Evolutionary conservation across 2,329 filamentous ascomycete species (phyloP), one percentile per base, ranked within the genome.

Genomic region (Xylaria polymorpha): DNA sequence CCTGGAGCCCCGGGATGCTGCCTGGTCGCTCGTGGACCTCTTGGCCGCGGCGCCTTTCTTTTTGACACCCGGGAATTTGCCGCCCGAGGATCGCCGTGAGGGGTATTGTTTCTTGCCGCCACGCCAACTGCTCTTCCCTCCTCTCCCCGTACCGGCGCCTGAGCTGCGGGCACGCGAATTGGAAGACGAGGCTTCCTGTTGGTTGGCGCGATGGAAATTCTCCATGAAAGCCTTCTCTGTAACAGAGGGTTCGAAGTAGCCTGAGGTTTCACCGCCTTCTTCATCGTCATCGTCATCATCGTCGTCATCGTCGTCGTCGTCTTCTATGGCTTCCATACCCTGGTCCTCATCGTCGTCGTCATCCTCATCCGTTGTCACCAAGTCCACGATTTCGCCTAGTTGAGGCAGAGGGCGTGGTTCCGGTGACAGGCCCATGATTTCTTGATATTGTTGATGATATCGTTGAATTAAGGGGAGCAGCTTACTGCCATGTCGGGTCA

Each of bases 381-480:
- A 80, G 71, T 90, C 85, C 35, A 90, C 87, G 14, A 75, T 69
- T 29, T 73, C 65, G 39, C 69, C 71, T 3, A 70, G 35, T 5
- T 64, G 68, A 59, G 70, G 64, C 25, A 69, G 32, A 29, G 67
- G 29, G 32, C 58, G 43, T 35, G 68, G 41, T 44, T 60, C 59
- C 61, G 60, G 69, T 64, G 25, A 71, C 66, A 39, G 25, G n/a
- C 80, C 81, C 81, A 85, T 85, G 74, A 88, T 86, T 55, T 85
- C 83, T 39, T 79, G 78, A 72, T 88, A 90, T 46, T 81, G 80
- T 0, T 74, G 68, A 37, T 85, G 79, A 71, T 83, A 85, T 15
- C 81, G 79, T 61, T 82, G 81, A 56, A 94, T 81, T 5, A 94
- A 78, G 0, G 84, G 82, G 44, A 92, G 77, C 70, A 95, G 88